phyloP scores from a whole-genome alignment of 2,329 filamentous ascomycete species.

The Pseudogymnoascus sp. region DNA sequence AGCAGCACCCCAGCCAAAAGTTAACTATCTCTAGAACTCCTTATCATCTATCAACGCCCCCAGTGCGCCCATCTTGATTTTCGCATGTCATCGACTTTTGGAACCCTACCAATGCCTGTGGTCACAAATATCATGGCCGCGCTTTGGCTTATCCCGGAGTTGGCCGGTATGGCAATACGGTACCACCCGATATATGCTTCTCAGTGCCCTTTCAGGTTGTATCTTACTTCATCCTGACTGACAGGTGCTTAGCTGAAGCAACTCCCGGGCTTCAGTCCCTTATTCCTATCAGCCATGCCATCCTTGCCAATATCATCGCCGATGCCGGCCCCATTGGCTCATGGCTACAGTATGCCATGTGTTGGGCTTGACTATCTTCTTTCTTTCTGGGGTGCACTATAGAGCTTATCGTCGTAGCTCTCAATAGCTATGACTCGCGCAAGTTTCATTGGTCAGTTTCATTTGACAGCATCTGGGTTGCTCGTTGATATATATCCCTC shows the following conservation, averaged over 20 bases:
- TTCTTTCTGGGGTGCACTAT: background rate
- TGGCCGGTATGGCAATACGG: background rate
- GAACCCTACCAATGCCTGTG: background rate
- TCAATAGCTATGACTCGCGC: background rate
- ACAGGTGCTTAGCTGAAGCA: background rate
- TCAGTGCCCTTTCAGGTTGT: background rate
- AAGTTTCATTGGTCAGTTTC: background rate
- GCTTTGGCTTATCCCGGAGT: background rate
- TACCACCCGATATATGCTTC: background rate
- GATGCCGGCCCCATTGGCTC: background rate
- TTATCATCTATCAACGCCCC: constrained; percentile 6
- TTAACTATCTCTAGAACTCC: constrained; percentile 1
- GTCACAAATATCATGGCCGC: background rate
- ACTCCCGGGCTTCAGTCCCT: background rate
- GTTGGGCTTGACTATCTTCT: background rate
- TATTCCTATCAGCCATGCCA: background rate
- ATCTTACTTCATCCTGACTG: background rate
- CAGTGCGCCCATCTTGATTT: background rate
- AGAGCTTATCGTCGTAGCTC: constrained; percentile 3
- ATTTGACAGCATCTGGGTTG: background rate
- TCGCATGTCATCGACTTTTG: background rate
- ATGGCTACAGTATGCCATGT: background rate
- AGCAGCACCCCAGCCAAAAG: background rate
- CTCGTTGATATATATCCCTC: background rate
- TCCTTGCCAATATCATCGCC: background rate